phyloP scores from a whole-genome alignment of 2,329 filamentous ascomycete species.

The Botrytis pseudocinerea region DNA sequence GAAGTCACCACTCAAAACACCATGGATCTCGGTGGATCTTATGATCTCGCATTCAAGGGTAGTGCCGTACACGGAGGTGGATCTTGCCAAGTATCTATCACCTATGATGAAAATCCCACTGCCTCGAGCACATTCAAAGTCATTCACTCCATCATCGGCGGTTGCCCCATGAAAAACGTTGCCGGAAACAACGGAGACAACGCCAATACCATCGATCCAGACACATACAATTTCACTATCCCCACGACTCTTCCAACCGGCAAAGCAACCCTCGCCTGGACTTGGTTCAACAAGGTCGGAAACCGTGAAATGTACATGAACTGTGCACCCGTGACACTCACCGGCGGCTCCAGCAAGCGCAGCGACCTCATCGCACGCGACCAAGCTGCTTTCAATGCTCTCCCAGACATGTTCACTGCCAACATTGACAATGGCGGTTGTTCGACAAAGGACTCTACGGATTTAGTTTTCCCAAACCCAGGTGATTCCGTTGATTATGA shows the following conservation, averaged over 20 bases:
- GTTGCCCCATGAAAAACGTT: slow-evolving; percentile 67
- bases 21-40: slow-evolving; percentile 63
- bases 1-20: slow-evolving; percentile 48
- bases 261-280: slow-evolving; percentile 82
- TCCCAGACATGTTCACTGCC: slow-evolving; percentile 75
- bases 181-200: slow-evolving; percentile 58
- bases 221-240: slow-evolving; percentile 68
- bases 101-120: slow-evolving; percentile 70
- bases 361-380: slow-evolving; percentile 38
- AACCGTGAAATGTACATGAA: slow-evolving; percentile 99
- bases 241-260: slow-evolving; percentile 72
- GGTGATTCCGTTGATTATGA: slow-evolving; percentile 57
- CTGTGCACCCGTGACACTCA: slow-evolving; percentile 75
- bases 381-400: slow-evolving; percentile 55
- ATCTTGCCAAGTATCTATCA: slow-evolving; percentile 86
- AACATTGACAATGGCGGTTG: slow-evolving; percentile 64
- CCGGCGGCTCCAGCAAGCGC: slow-evolving; percentile 47
- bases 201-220: slow-evolving; percentile 48
- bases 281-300: slow-evolving; percentile 90
- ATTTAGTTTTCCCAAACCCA: slow-evolving; percentile 68
- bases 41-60: slow-evolving; percentile 66
- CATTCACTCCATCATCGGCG: slow-evolving; percentile 83
- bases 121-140: slow-evolving; percentile 77
- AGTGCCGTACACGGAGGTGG: slow-evolving; percentile 84
- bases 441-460: slow-evolving; percentile 51